A percentile compares a stretch with the other conserved stretches of the same genome.
Conservation (phyloP, 163 green algal genomes). For the Smithsoniella earleae region DNA sequence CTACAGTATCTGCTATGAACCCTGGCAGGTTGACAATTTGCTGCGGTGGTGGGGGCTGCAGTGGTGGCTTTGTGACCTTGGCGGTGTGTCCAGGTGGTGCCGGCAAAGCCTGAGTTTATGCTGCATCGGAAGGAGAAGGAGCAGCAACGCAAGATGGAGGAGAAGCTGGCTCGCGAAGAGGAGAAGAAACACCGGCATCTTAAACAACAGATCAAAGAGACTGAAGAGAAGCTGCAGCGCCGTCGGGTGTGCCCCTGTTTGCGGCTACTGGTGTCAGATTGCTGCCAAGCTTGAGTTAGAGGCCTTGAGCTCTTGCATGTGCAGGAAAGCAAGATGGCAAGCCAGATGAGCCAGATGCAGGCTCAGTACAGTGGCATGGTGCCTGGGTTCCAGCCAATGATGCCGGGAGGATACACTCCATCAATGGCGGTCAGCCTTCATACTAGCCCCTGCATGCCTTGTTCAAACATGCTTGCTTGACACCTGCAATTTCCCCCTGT, state of each 20-base stretch:
- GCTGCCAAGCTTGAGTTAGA: too few relatives aligned
- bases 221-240: slow-evolving; percentile 25
- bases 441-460: neutral
- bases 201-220: slow-evolving; percentile 24
- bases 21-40: too few relatives aligned
- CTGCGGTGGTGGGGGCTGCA: too few relatives aligned
- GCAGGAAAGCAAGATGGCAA: slow-evolving; percentile 28
- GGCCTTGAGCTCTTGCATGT: neutral
- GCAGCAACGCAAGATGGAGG: slow-evolving; percentile 10
- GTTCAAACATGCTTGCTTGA: neutral
- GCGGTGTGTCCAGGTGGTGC: neutral
- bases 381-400: neutral
- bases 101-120: slow-evolving; percentile 27
- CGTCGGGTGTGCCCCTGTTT: neutral
- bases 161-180: slow-evolving; percentile 10
- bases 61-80: too few relatives aligned
- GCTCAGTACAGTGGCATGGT: neutral
- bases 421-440: neutral
- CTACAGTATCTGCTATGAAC: too few relatives aligned
- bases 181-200: slow-evolving; percentile 16
- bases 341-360: slow-evolving; percentile 29
- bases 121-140: neutral
- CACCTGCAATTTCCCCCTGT: too few relatives aligned
- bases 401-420: neutral
- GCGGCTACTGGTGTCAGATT: too few relatives aligned